A percentile compares a stretch with the other conserved stretches of the same genome.
Conservation (phyloP, 768 basidiomycete species). For the Mycena rosella region DNA sequence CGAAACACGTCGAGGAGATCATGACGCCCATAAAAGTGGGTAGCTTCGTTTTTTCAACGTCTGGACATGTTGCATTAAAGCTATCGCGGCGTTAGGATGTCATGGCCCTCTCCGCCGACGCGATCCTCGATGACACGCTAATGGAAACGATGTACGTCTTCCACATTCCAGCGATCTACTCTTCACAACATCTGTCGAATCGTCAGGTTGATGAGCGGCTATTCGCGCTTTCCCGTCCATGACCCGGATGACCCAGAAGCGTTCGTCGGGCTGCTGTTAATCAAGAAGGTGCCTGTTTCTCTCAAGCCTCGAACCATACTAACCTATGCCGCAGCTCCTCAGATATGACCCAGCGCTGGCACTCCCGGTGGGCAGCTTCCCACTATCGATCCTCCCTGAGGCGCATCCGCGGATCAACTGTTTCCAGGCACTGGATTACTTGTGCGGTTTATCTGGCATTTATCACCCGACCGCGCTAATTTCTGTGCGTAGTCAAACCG, state of each 20-base stretch:
- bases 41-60: too few relatives aligned
- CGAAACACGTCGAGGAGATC: slow-evolving; percentile 55
- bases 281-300: slow-evolving; percentile 61
- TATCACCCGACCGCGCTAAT: too few relatives aligned
- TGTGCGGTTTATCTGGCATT: too few relatives aligned
- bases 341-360: slow-evolving; percentile 86
- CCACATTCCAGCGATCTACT: slow-evolving; percentile 59
- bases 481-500: too few relatives aligned
- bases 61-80: too few relatives aligned
- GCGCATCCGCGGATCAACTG: slow-evolving; percentile 90
- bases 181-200: too few relatives aligned
- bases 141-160: slow-evolving; percentile 79
- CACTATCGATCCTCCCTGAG: slow-evolving; percentile 88
- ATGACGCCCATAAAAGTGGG: too few relatives aligned
- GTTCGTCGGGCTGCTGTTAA: slow-evolving; percentile 73
- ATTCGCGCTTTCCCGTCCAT: slow-evolving; percentile 80
- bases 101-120: slow-evolving; percentile 82
- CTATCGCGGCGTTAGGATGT: too few relatives aligned
- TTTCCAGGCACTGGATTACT: slow-evolving; percentile 95
- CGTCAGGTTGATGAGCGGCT: slow-evolving; percentile 52
- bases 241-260: slow-evolving; percentile 61
- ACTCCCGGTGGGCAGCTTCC: slow-evolving; percentile 79
- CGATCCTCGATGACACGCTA: slow-evolving; percentile 80
- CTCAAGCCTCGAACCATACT: not conserved
- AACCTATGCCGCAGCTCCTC: slow-evolving; percentile 75